Evolutionary conservation across 2,329 filamentous ascomycete genomes (phyloP).

Genomic region (Calonectria montana): DNA sequence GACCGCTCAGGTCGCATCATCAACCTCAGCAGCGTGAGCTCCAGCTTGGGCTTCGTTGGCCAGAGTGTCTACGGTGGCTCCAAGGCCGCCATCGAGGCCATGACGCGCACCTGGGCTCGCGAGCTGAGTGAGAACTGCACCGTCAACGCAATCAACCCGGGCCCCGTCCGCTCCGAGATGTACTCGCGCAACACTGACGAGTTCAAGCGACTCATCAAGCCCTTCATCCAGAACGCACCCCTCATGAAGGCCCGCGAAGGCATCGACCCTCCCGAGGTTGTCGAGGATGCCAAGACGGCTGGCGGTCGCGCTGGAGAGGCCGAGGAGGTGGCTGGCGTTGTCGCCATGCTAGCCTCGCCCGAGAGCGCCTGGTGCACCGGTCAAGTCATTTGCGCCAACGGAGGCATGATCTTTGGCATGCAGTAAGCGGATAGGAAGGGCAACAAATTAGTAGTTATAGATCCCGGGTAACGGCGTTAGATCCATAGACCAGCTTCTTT

Average conservation of each 20-base stretch:
- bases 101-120: conserved; percentile 66
- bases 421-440: conserved; percentile 30
- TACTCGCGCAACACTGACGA: conserved; percentile 50
- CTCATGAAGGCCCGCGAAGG: conserved; percentile 40
- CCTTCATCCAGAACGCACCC: conserved; percentile 43
- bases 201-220: conserved; percentile 44
- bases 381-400: conserved; percentile 44
- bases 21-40: conserved; percentile 63
- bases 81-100: conserved; percentile 66
- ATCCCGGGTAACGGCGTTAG: conserved; percentile 27
- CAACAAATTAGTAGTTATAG: background rate
- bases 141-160: conserved; percentile 66
- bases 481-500: conserved; percentile 28
- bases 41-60: conserved; percentile 59
- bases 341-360: conserved; percentile 40
- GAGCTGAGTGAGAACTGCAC: conserved; percentile 63
- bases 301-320: conserved; percentile 42
- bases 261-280: conserved; percentile 38
- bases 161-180: conserved; percentile 63
- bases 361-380: conserved; percentile 44
- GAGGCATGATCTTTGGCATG: conserved; percentile 44
- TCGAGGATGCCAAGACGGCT: conserved; percentile 42
- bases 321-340: conserved; percentile 39
- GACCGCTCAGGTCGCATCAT: conserved; percentile 73
- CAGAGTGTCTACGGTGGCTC: conserved; percentile 65